Percentiles rank a stretch among this genome's conserved stretches.
Conservation (phyloP, 495 filamentous ascomycete species). For the Geopyxis carbonaria region DNA sequence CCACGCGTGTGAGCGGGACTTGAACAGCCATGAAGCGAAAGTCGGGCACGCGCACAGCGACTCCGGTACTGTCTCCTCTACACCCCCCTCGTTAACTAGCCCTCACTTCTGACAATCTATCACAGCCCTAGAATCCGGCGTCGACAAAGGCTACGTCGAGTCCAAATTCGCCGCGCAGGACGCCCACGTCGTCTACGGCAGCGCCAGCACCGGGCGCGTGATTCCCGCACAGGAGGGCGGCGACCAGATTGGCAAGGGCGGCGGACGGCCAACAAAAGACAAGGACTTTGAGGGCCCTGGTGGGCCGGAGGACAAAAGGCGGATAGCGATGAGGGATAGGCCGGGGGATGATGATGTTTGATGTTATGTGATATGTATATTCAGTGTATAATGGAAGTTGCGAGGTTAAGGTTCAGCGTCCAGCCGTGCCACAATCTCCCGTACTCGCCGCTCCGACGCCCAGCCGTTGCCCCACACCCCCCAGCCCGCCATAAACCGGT, state of each 20-base stretch:
- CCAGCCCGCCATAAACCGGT: constrained; percentile 34
- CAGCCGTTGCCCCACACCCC: constrained; percentile 35
- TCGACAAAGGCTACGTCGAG: constrained; percentile 6
- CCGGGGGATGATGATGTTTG: constrained; percentile 2
- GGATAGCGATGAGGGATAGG: neutral
- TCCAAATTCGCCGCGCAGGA: constrained; percentile 4
- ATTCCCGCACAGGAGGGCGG: constrained; percentile 6
- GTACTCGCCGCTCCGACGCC: constrained; percentile 24
- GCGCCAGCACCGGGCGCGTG: neutral
- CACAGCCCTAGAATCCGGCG: constrained; percentile 6
- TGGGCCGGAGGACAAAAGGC: constrained; percentile 7
- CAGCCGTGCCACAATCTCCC: constrained; percentile 7
- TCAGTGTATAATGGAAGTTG: too few species aligned
- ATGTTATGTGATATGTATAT: too few species aligned
- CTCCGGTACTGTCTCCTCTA: neutral
- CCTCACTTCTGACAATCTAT: neutral
- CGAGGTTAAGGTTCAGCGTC: too few species aligned
- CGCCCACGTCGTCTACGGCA: constrained; percentile 4
- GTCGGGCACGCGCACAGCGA: neutral
- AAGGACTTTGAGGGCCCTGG: constrained; percentile 8
- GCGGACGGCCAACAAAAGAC: constrained; percentile 1
- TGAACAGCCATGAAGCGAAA: neutral
- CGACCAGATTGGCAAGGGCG: neutral
- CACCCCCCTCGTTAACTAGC: neutral
- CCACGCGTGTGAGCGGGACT: neutral